phyloP scores from a whole-genome alignment of 2,329 filamentous ascomycete genomes.

The Dendrostoma leiphaemia region DNA sequence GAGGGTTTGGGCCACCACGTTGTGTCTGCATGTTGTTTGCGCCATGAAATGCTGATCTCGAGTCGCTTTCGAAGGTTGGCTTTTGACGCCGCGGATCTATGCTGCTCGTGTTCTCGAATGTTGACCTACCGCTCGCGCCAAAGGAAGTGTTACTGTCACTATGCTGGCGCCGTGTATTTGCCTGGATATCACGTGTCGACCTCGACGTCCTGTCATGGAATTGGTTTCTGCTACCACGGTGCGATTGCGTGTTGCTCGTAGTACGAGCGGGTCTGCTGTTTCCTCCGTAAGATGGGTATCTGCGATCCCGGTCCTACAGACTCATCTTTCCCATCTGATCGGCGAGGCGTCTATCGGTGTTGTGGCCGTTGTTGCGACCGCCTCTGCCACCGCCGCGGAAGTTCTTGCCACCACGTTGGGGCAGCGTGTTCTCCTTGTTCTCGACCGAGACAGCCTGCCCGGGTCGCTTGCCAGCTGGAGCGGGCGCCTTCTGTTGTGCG shows the following conservation, averaged over 20 bases:
- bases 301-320: constrained; percentile 18
- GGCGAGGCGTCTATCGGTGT: constrained; percentile 12
- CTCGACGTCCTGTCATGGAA: no score
- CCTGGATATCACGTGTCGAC: no score
- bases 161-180: no score
- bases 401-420: constrained; percentile 12
- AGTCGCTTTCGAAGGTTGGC: not conserved
- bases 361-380: constrained; percentile 1
- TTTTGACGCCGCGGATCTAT: no score
- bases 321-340: constrained; percentile 16
- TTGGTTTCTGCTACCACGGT: not conserved
- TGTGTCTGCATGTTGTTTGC: not conserved
- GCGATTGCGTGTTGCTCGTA: not conserved
- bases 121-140: no score
- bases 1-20: not conserved
- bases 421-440: constrained; percentile 16
- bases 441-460: not conserved
- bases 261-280: not conserved
- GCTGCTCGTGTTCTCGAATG: no score
- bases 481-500: not conserved
- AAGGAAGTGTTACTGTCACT: no score
- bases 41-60: not conserved
- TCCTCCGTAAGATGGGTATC: not conserved
- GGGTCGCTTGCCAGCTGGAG: not conserved
- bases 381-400: constrained; percentile 9